Conservation (phyloP, 2,329 filamentous ascomycete species). For the Penicillium corylophilum region DNA sequence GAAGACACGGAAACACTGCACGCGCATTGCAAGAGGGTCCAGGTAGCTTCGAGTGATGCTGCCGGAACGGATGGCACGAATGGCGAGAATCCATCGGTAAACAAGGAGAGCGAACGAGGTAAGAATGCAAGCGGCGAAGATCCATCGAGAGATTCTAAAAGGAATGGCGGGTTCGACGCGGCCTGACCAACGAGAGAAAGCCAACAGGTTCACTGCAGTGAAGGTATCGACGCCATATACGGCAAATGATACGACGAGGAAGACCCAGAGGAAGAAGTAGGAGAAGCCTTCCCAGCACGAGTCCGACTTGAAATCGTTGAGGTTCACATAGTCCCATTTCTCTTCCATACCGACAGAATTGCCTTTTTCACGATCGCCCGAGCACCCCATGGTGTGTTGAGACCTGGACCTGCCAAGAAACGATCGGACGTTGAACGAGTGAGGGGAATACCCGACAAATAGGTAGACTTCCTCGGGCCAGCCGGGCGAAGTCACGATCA, state of each 20-base stretch:
- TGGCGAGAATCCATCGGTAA: slow-evolving; percentile 77
- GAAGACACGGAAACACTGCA: slow-evolving; percentile 73
- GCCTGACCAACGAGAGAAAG: slow-evolving; percentile 85
- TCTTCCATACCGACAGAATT: slow-evolving; percentile 72
- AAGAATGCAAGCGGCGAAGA: slow-evolving; percentile 90
- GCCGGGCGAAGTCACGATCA: slow-evolving; percentile 32
- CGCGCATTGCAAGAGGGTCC: slow-evolving; percentile 78
- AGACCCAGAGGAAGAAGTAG: slow-evolving; percentile 81
- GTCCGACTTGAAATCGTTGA: slow-evolving; percentile 76
- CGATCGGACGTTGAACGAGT: slow-evolving; percentile 8
- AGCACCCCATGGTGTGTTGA: slow-evolving; percentile 61
- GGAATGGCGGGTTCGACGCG: slow-evolving; percentile 76
- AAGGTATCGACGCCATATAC: slow-evolving; percentile 92
- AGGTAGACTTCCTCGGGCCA: slow-evolving; percentile 35
- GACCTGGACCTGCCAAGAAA: slow-evolving; percentile 32
- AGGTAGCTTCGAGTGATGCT: slow-evolving; percentile 91
- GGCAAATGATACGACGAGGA: slow-evolving; percentile 72
- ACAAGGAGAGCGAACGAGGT: slow-evolving; percentile 79
- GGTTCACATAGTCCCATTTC: slow-evolving; percentile 86
- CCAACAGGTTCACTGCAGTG: slow-evolving; percentile 86
- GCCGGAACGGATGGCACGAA: slow-evolving; percentile 76
- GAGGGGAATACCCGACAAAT: slow-evolving; percentile 4
- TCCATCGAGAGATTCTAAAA: slow-evolving; percentile 83
- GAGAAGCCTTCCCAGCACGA: slow-evolving; percentile 76
- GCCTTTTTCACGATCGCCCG: slow-evolving; percentile 60